A percentile compares a stretch with the other conserved stretches of the same genome.
Evolutionary conservation across 768 basidiomycete species (phyloP).

Genomic region (Leccinum arenicola): DNA sequence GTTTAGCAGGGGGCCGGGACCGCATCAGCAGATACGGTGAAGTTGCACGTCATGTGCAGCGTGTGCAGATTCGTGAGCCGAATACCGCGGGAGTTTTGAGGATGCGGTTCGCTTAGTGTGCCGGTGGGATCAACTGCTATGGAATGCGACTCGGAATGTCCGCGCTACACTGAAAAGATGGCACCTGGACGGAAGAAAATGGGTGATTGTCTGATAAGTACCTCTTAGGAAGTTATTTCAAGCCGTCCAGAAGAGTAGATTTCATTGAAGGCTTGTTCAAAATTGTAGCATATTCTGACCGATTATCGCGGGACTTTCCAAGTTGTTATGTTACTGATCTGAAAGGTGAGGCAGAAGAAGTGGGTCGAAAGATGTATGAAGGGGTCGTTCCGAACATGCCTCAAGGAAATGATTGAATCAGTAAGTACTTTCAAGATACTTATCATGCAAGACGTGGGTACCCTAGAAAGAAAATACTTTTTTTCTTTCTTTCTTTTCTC

Average conservation of each 20-base stretch:
- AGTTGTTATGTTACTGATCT: slow-evolving; percentile 14
- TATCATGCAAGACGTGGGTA: not conserved
- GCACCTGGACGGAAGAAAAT: not conserved
- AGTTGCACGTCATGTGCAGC: not conserved
- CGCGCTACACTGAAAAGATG: not conserved
- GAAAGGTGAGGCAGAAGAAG: slow-evolving; percentile 18
- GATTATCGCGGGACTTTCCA: slow-evolving; percentile 26
- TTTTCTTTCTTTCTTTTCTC: not conserved
- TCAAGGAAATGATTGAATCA: not conserved
- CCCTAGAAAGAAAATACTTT: not conserved
- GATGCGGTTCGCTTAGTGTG: not conserved
- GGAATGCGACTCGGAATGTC: not conserved
- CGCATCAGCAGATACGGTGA: not conserved
- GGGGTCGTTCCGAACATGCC: slow-evolving; percentile 9
- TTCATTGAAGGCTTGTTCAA: not conserved
- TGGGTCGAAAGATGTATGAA: slow-evolving; percentile 12
- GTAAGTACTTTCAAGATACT: not conserved
- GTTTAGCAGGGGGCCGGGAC: slow-evolving; percentile 21
- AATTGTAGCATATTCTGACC: slow-evolving; percentile 1
- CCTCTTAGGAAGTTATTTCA: not conserved
- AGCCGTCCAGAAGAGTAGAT: slow-evolving; percentile 3
- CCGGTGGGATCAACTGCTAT: slow-evolving; percentile 2
- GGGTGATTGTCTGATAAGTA: slow-evolving; percentile 10
- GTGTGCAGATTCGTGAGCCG: not conserved
- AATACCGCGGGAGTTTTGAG: slow-evolving; percentile 1